A percentile compares a stretch with the other conserved stretches of the same genome.
Conservation (phyloP, 805 yeast species). For the Pichia eremophila region DNA sequence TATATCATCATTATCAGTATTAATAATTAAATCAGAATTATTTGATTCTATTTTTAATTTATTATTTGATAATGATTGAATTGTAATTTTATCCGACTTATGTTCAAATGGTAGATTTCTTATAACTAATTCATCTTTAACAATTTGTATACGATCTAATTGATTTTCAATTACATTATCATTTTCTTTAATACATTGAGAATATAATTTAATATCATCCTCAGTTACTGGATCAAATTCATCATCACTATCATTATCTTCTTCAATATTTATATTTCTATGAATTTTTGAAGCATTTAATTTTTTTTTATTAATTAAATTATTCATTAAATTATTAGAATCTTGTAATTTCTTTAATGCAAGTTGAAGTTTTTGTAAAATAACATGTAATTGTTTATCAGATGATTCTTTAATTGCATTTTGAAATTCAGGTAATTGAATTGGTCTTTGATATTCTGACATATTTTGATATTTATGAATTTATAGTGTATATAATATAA, state of each 20-base stretch:
- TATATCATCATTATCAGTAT: slow-evolving; percentile 27
- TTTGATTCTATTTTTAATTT: background rate
- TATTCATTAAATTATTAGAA: slow-evolving; percentile 40
- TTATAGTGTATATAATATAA: too few species aligned
- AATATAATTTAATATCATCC: slow-evolving; percentile 42
- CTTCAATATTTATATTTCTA: background rate
- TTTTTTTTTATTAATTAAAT: slow-evolving; percentile 30
- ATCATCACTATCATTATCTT: slow-evolving; percentile 18
- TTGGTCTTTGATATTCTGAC: slow-evolving; percentile 21
- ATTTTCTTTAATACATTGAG: slow-evolving; percentile 51
- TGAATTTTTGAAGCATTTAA: too few species aligned
- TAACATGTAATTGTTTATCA: slow-evolving; percentile 31
- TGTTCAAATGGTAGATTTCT: slow-evolving; percentile 27
- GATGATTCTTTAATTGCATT: slow-evolving; percentile 28
- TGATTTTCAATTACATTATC: slow-evolving; percentile 44
- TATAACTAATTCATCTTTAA: slow-evolving; percentile 38
- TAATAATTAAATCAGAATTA: slow-evolving; percentile 9
- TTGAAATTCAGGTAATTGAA: slow-evolving; percentile 21
- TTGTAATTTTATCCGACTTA: background rate
- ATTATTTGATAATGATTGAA: background rate
- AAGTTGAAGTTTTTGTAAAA: slow-evolving; percentile 27
- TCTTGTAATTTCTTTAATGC: slow-evolving; percentile 40
- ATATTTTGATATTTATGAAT: too few species aligned
- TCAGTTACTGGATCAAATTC: slow-evolving; percentile 29
- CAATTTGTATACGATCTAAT: slow-evolving; percentile 32